A percentile compares a stretch with the other conserved stretches of the same genome.
Evolutionary conservation across 1,284 basidiomycete genomes (phyloP).

Genomic region (Fomes fomentarius): DNA sequence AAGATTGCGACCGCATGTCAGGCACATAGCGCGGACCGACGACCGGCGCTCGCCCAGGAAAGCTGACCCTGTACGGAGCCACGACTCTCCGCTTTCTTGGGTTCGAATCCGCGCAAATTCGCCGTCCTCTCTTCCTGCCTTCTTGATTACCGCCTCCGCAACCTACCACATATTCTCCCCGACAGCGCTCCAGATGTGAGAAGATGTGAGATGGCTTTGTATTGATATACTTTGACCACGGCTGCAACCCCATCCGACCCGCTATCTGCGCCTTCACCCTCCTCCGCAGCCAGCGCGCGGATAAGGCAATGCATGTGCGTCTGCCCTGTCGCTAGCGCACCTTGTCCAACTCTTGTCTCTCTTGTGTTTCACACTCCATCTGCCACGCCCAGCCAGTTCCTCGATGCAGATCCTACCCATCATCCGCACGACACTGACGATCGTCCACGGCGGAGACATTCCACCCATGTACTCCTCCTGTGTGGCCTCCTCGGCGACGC

Average conservation of each 20-base stretch:
- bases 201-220: too few species aligned
- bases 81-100: background rate
- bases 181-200: background rate
- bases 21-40: conserved; percentile 15
- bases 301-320: background rate
- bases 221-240: too few species aligned
- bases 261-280: background rate
- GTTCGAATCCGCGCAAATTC: background rate
- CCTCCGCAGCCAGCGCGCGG: background rate
- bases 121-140: background rate
- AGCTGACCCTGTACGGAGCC: background rate
- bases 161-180: background rate
- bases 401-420: too few species aligned
- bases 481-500: too few species aligned
- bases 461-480: too few species aligned
- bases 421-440: too few species aligned
- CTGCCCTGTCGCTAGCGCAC: background rate
- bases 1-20: conserved; percentile 25
- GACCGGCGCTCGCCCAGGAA: background rate
- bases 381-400: too few species aligned
- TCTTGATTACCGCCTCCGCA: background rate
- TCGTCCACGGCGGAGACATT: too few species aligned
- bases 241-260: background rate
- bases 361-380: too few species aligned
- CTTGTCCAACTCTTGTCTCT: too few species aligned